Conservation (phyloP, 2,329 filamentous ascomycete genomes). For the Huntiella abstrusa region DNA sequence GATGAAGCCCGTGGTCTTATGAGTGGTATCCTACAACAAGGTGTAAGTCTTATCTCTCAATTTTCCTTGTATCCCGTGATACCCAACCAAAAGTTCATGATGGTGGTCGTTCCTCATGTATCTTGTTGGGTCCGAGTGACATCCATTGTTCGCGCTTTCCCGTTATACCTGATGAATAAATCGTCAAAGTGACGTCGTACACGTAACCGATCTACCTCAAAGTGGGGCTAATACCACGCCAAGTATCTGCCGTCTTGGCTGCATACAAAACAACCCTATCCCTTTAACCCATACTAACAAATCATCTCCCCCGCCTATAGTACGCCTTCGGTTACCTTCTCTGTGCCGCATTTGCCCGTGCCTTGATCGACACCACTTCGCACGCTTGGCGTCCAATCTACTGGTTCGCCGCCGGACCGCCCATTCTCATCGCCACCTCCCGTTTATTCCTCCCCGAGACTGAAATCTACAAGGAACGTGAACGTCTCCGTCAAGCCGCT, state of each 20-base stretch:
- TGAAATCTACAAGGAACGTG: constrained; percentile 47
- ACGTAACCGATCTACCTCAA: no score
- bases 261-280: not conserved
- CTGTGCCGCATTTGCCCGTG: constrained; percentile 39
- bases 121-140: not conserved
- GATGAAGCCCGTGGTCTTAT: constrained; percentile 50
- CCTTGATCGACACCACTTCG: constrained; percentile 53
- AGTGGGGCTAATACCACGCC: no score
- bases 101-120: no score
- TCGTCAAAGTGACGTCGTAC: not conserved
- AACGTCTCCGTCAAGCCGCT: constrained; percentile 36
- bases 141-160: constrained; percentile 4
- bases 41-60: constrained; percentile 20
- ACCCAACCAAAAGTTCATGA: no score
- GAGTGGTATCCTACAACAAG: constrained; percentile 58
- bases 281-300: not conserved
- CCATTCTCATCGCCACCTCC: constrained; percentile 62
- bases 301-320: constrained; percentile 12
- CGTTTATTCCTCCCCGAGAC: constrained; percentile 67
- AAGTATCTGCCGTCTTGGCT: no score
- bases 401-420: constrained; percentile 75
- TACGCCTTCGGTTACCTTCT: constrained; percentile 49
- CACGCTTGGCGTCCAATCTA: constrained; percentile 72
- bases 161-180: not conserved
- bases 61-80: not conserved